Evolutionary conservation across 257 asterid species (phyloP).

Genomic region (Phtheirospermum japonicum): DNA sequence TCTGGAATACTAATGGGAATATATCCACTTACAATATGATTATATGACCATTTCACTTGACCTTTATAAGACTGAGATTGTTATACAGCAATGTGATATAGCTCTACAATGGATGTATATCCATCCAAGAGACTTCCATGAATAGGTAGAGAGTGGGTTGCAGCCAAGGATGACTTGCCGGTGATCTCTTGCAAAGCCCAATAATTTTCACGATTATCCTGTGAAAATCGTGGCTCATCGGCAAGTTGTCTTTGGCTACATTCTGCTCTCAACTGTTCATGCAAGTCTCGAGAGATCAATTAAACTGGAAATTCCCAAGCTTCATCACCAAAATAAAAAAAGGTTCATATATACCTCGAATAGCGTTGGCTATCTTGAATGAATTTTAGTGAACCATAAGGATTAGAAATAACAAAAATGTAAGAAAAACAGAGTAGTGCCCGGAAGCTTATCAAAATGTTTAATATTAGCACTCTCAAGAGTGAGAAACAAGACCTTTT

Average conservation of each 20-base stretch:
- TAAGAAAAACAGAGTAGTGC: too few species aligned
- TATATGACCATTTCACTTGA: background rate
- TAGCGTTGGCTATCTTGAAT: too few species aligned
- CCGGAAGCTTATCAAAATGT: too few species aligned
- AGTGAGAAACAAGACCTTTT: too few species aligned
- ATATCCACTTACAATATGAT: background rate
- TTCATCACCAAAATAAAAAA: too few species aligned
- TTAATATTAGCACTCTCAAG: too few species aligned
- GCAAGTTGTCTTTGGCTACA: conserved; percentile 34
- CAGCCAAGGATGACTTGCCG: conserved; percentile 43
- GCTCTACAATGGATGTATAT: background rate
- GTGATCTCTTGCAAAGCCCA: background rate
- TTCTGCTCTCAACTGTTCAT: conserved; percentile 26
- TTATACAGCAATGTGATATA: background rate
- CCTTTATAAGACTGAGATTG: background rate
- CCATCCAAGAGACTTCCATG: conserved; percentile 24
- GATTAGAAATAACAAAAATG: too few species aligned
- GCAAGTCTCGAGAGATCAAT: too few species aligned
- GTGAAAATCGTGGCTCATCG: background rate
- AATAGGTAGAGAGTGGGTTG: conserved; percentile 20
- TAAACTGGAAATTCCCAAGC: too few species aligned
- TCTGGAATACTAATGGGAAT: background rate
- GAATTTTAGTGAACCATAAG: too few species aligned
- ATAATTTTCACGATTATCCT: background rate
- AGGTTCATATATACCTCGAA: too few species aligned